A percentile compares a stretch with the other conserved stretches of the same genome.
These are phyloP conservation scores for Colletotrichum filicis DNA, from an alignment of 2,329 filamentous ascomycete species.

Conservation along the genomic window DNA sequence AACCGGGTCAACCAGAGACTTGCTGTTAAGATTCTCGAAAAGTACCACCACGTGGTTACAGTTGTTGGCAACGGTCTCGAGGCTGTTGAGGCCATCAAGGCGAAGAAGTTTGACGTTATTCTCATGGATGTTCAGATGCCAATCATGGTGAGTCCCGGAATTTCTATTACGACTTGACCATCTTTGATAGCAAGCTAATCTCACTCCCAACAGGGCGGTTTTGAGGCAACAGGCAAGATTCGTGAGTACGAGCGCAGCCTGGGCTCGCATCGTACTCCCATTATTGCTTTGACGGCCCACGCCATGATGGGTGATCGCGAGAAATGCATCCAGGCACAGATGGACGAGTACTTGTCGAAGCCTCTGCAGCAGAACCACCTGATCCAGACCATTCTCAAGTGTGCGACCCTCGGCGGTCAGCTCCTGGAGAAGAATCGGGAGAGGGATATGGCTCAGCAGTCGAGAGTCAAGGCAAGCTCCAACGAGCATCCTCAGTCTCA, in stretches of 20 bases:
- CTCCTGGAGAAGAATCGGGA: slow-evolving; percentile 81
- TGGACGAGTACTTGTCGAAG: slow-evolving; percentile 99
- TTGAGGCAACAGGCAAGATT: slow-evolving; percentile 97
- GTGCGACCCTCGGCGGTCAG: slow-evolving; percentile 88
- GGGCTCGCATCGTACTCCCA: slow-evolving; percentile 85
- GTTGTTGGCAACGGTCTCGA: slow-evolving; percentile 96
- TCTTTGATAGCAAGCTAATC: slow-evolving; percentile 27
- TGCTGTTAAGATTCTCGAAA: slow-evolving; percentile 96
- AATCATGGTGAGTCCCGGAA: slow-evolving; percentile 80
- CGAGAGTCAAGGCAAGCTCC: slow-evolving; percentile 57
- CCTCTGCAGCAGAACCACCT: slow-evolving; percentile 96
- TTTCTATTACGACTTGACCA: slow-evolving; percentile 22
- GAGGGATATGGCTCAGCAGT: slow-evolving; percentile 64
- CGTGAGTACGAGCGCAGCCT: slow-evolving; percentile 91
- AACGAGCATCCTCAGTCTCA: slow-evolving; percentile 50
- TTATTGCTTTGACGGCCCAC: slow-evolving; percentile 96
- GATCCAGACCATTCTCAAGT: slow-evolving; percentile 97
- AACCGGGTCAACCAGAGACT: slow-evolving; percentile 97
- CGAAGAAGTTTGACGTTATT: slow-evolving; percentile 93
- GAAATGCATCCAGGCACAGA: slow-evolving; percentile 97
- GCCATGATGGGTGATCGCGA: slow-evolving; percentile 99
- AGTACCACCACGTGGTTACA: slow-evolving; percentile 92
- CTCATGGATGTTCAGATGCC: slow-evolving; percentile 99
- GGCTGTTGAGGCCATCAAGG: slow-evolving; percentile 91
- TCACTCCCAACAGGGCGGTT: slow-evolving; percentile 74